Evolutionary conservation across 352 stramenopile genomes (phyloP).

Genomic region (Blastocystis sp.): DNA sequence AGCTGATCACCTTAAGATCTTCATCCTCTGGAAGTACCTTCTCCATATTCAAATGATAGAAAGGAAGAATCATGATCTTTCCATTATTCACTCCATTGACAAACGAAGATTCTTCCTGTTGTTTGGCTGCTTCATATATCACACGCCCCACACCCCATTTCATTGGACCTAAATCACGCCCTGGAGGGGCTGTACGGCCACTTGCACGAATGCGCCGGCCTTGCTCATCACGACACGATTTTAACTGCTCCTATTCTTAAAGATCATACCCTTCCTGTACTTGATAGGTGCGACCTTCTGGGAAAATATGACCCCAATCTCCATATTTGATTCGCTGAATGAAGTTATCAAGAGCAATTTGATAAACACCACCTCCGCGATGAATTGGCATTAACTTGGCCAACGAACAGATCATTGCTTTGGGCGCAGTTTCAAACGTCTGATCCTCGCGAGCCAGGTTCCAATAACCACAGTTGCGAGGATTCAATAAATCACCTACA

Average conservation of each 20-base stretch:
- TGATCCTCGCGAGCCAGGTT: slow-evolving; percentile 49
- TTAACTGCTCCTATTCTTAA: slow-evolving; percentile 40
- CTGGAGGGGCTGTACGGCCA: slow-evolving; percentile 31
- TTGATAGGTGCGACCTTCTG: slow-evolving; percentile 52
- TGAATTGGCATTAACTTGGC: slow-evolving; percentile 52
- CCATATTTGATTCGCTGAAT: slow-evolving; percentile 31
- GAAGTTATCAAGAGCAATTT: slow-evolving; percentile 43
- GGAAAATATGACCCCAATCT: slow-evolving; percentile 59
- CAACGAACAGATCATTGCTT: neutral
- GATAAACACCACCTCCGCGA: slow-evolving; percentile 41
- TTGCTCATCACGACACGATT: slow-evolving; percentile 27
- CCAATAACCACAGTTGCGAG: slow-evolving; percentile 40
- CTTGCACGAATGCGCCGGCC: slow-evolving; percentile 10
- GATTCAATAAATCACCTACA: slow-evolving; percentile 23
- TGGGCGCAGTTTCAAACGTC: neutral
- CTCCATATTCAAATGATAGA: slow-evolving; percentile 58
- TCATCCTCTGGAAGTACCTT: slow-evolving; percentile 22
- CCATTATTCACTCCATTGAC: slow-evolving; percentile 38
- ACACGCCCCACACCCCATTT: slow-evolving; percentile 58
- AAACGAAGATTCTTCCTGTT: slow-evolving; percentile 5
- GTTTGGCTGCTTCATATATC: slow-evolving; percentile 8
- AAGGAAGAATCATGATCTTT: slow-evolving; percentile 41
- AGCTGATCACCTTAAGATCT: slow-evolving; percentile 26
- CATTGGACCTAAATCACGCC: slow-evolving; percentile 40
- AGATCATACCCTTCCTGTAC: neutral